Evolutionary conservation across 1,284 basidiomycete genomes (phyloP), one percentile per base, ranked within the genome.

Genomic region (Lignosus rhinocerotis): DNA sequence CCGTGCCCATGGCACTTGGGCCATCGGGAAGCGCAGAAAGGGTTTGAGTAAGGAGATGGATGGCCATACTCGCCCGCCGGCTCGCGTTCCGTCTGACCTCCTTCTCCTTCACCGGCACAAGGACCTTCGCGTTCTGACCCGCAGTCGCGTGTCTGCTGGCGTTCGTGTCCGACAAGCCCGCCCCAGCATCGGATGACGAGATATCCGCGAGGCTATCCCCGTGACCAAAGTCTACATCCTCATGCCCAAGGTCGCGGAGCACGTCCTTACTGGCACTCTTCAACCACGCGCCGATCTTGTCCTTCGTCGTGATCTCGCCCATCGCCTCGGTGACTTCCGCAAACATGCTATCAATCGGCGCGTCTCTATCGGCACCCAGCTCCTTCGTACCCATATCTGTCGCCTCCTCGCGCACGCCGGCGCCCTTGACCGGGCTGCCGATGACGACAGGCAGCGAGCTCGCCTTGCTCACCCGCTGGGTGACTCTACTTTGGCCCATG

Each of bases 391-490:
- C 43, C 25, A 42, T 42, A 5, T 48, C 54, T 21, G 54, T 50
- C 51, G 9, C 57, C 52, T 30, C 21, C 10, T 42, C 53, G 32
- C 41, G 49, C 55, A 34, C 30, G 49, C 36, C 66, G 14, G 63
- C 65, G 3, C 66, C 70, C 57, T 75, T 76, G 41, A 75, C 72
- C 5, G 74, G 74, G 51, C 73, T 75, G 11, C 69, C 74, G 49
- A 69, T 63, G 9, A 75, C 73, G 5, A 66, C 59, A 0, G 88
- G 85, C 54, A 90, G 71, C 46, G 72, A 81, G n/a, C 85, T 79
- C 68, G 83, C 83, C 72, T 82, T 82, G 69, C 88, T 91, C 14
- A 77, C 87, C 63, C 80, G 81, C 36, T 77, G 77, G 14, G 78
- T 72, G 0, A 72, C 63, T 48, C 76, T 72, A 25, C 54, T 51